phyloP scores from a whole-genome alignment of 768 basidiomycete species.

The Strobilomyces dryophilus region DNA sequence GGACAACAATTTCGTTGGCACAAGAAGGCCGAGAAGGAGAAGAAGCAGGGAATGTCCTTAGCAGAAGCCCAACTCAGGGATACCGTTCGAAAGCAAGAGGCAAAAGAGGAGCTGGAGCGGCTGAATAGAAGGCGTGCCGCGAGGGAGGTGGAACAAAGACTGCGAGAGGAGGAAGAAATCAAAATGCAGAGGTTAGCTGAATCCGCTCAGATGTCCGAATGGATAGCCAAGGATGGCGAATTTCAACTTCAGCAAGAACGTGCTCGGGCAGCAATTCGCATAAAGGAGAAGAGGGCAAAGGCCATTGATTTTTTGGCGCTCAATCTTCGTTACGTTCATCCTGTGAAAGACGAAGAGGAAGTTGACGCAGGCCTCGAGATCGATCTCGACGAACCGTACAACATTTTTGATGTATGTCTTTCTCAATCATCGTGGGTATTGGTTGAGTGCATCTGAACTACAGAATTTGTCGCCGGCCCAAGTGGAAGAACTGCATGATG shows the following conservation, averaged over 20 bases:
- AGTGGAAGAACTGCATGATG: constrained; percentile 89
- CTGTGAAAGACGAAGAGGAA: constrained; percentile 64
- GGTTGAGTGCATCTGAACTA: constrained; percentile 8
- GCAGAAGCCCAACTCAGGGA: constrained; percentile 81
- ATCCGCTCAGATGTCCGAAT: constrained; percentile 96
- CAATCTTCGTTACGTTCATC: constrained; percentile 90
- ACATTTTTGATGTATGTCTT: constrained; percentile 83
- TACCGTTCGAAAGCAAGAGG: constrained; percentile 77
- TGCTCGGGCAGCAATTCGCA: constrained; percentile 84
- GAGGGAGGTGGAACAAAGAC: constrained; percentile 80
- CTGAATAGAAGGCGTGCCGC: constrained; percentile 89
- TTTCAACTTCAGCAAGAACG: constrained; percentile 96
- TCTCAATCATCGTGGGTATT: background rate
- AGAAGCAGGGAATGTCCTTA: constrained; percentile 75
- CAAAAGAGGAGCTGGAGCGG: constrained; percentile 91
- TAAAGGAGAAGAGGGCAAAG: constrained; percentile 95
- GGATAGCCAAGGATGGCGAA: constrained; percentile 95
- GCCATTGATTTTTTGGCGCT: constrained; percentile 98
- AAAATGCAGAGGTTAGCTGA: constrained; percentile 87
- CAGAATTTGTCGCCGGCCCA: constrained; percentile 85
- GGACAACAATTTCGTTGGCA: constrained; percentile 98
- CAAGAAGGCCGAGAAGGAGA: constrained; percentile 97
- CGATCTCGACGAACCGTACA: constrained; percentile 97
- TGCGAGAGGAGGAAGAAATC: constrained; percentile 91
- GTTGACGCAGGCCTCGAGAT: constrained; percentile 94